Evolutionary conservation across 257 asterid species (phyloP).

Genomic region (Pogostemon cablin): DNA sequence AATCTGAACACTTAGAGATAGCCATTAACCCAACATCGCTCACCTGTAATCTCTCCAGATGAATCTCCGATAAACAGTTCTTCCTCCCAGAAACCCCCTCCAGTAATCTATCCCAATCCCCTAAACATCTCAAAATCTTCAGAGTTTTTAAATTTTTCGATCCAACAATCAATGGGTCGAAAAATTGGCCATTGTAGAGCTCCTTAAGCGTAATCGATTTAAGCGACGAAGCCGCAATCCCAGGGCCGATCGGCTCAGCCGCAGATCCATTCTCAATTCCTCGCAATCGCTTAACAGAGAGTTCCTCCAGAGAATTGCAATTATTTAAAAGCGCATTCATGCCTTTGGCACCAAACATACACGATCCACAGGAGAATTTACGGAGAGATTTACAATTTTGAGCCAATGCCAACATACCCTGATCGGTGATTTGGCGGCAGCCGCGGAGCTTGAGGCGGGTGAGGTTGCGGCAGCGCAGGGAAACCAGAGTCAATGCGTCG

Average conservation of each 20-base stretch:
- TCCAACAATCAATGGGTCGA: conserved; percentile 64
- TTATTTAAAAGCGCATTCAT: conserved; percentile 74
- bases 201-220: conserved; percentile 76
- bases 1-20: conserved; percentile 50
- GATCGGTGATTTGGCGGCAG: conserved; percentile 70
- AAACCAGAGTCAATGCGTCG: conserved; percentile 53
- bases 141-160: conserved; percentile 65
- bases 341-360: conserved; percentile 83
- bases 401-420: conserved; percentile 66
- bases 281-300: conserved; percentile 72
- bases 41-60: conserved; percentile 80
- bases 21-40: conserved; percentile 69
- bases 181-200: conserved; percentile 71
- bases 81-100: conserved; percentile 51
- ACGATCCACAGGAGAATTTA: conserved; percentile 75
- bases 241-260: conserved; percentile 70
- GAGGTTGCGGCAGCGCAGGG: conserved; percentile 59
- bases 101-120: conserved; percentile 79
- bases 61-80: conserved; percentile 66
- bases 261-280: conserved; percentile 62
- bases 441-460: conserved; percentile 77
- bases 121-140: conserved; percentile 70
- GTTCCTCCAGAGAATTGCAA: conserved; percentile 68
- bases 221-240: conserved; percentile 55
- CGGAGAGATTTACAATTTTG: conserved; percentile 59